phyloP scores from a whole-genome alignment of 345 rosid genomes.

The Arabidopsis arenosa region DNA sequence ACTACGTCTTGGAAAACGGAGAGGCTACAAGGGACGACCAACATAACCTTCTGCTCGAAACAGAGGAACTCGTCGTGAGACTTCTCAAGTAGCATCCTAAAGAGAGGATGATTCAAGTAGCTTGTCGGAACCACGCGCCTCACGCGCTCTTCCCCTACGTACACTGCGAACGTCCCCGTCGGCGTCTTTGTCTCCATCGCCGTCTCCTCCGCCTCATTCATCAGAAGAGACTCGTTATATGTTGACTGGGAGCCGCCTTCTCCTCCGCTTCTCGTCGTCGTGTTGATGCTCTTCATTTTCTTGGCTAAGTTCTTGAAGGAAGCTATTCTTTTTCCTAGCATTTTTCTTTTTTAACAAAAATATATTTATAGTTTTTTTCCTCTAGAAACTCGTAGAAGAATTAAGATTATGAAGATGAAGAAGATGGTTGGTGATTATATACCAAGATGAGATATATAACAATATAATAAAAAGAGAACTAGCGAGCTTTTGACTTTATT shows the following conservation, averaged over 20 bases:
- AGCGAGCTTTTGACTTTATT: conserved; percentile 37
- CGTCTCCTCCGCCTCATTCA: conserved; percentile 42
- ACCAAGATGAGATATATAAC: conserved; percentile 18
- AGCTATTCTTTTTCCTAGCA: conserved; percentile 71
- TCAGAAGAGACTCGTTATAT: conserved; percentile 55
- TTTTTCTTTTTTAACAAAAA: conserved; percentile 22
- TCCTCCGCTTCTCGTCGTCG: conserved; percentile 24
- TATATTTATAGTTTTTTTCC: not conserved
- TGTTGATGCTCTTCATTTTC: conserved; percentile 63
- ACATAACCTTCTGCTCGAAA: conserved; percentile 54
- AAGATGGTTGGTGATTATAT: conserved; percentile 41
- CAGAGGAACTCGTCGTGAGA: conserved; percentile 71
- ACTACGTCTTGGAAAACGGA: conserved; percentile 72
- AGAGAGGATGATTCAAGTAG: conserved; percentile 73
- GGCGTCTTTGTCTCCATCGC: conserved; percentile 53
- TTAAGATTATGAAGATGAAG: conserved; percentile 26
- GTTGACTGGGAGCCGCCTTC: conserved; percentile 40
- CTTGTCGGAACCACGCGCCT: conserved; percentile 78
- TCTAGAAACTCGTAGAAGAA: conserved; percentile 20
- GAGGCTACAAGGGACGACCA: conserved; percentile 82
- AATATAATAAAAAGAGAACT: conserved; percentile 10
- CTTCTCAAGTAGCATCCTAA: conserved; percentile 85
- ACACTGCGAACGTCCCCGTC: conserved; percentile 73
- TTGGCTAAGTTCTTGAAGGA: conserved; percentile 82
- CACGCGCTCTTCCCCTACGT: conserved; percentile 76